Percentiles rank a stretch among this genome's conserved stretches.
These are phyloP conservation scores for Curvularia spicifera DNA, from an alignment of 2,329 filamentous ascomycete genomes.

Conservation along the genomic window DNA sequence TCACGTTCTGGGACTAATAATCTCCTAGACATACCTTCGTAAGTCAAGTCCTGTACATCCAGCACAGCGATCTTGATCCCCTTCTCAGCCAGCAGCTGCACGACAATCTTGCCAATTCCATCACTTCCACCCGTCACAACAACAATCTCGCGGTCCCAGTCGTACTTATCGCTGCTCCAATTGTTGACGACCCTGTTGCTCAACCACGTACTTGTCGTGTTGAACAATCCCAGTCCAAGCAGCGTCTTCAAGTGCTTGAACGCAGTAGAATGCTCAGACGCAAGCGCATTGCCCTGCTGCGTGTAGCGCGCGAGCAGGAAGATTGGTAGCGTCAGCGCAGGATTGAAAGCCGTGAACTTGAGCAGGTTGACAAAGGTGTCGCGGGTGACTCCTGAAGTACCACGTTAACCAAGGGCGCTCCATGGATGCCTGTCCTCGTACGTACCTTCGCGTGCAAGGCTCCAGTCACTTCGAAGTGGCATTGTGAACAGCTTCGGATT, in stretches of 20 bases:
- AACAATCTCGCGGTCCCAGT: constrained; percentile 73
- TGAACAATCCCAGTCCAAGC: constrained; percentile 60
- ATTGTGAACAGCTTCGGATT: constrained; percentile 25
- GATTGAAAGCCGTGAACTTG: constrained; percentile 68
- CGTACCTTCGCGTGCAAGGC: constrained; percentile 49
- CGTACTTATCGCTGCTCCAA: constrained; percentile 62
- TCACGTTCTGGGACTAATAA: not conserved
- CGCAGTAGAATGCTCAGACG: constrained; percentile 57
- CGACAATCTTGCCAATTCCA: constrained; percentile 73
- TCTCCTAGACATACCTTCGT: constrained; percentile 46
- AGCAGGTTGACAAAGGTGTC: constrained; percentile 67
- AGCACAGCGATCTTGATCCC: constrained; percentile 73
- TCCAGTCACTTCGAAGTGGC: constrained; percentile 49
- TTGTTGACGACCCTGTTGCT: constrained; percentile 60
- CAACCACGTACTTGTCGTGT: constrained; percentile 59
- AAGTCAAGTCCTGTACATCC: constrained; percentile 70
- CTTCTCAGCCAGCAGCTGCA: constrained; percentile 67
- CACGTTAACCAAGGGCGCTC: constrained; percentile 2
- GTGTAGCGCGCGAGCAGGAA: constrained; percentile 69
- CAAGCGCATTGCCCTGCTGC: constrained; percentile 63
- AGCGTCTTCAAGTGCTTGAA: constrained; percentile 62
- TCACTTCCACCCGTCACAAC: constrained; percentile 76
- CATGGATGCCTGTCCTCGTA: not conserved
- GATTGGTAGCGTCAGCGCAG: constrained; percentile 67
- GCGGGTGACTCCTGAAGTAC: constrained; percentile 46